Evolutionary conservation across 805 yeast genomes (phyloP).

Genomic region (Candida sphagnicola): DNA sequence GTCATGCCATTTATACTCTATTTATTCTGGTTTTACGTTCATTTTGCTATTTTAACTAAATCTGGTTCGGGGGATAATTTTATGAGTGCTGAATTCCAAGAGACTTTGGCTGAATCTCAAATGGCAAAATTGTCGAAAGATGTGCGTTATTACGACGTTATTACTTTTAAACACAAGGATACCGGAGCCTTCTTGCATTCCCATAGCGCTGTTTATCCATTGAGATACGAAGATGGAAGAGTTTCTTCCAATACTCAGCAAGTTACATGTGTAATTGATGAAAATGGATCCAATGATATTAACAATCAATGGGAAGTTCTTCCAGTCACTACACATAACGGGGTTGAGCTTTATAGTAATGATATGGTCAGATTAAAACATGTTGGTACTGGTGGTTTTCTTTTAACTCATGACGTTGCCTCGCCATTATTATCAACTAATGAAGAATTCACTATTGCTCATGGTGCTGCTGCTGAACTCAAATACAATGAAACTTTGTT

Average conservation of each 20-base stretch:
- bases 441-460: conserved; percentile 83
- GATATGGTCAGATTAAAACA: conserved; percentile 80
- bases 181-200: conserved; percentile 83
- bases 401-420: conserved; percentile 93
- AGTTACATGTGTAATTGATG: conserved; percentile 65
- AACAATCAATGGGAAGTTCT: conserved; percentile 86
- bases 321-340: conserved; percentile 47
- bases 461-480: conserved; percentile 54
- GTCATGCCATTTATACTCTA: conserved; percentile 79
- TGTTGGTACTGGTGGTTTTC: conserved; percentile 69
- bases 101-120: conserved; percentile 80
- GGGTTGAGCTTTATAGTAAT: conserved; percentile 57
- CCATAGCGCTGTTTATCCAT: conserved; percentile 70
- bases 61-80: conserved; percentile 96
- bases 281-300: conserved; percentile 37
- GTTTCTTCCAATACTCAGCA: conserved; percentile 93
- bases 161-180: conserved; percentile 77
- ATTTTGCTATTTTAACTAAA: conserved; percentile 71
- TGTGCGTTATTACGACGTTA: conserved; percentile 69
- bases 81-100: conserved; percentile 96
- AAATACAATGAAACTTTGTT: conserved; percentile 71
- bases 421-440: conserved; percentile 91
- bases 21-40: conserved; percentile 87
- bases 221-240: conserved; percentile 95
- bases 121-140: conserved; percentile 66